A percentile compares a stretch with the other conserved stretches of the same genome.
Evolutionary conservation across 2,329 filamentous ascomycete species (phyloP).

Genomic region (Emmonsia crescens): DNA sequence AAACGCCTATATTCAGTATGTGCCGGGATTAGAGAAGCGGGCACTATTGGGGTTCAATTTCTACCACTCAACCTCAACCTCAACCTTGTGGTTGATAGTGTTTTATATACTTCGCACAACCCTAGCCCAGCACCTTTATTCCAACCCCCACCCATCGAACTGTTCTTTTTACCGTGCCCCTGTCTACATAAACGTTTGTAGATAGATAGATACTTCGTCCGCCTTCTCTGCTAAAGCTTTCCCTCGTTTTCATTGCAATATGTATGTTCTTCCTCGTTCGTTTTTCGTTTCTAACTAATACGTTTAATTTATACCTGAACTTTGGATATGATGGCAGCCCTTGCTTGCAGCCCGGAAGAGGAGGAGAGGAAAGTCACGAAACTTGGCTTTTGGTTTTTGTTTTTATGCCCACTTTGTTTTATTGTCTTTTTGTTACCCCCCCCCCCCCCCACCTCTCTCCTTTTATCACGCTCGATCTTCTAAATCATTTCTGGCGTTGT

Average conservation of each 20-base stretch:
- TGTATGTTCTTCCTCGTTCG: neutral
- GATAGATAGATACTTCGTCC: neutral
- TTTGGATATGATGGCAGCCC: neutral
- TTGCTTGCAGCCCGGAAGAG: neutral
- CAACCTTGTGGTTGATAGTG: neutral
- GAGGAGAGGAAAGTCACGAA: too few relatives aligned
- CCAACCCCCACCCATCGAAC: neutral
- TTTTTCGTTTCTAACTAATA: neutral
- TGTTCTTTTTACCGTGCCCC: too few relatives aligned
- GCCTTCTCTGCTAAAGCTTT: neutral
- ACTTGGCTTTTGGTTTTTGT: too few relatives aligned
- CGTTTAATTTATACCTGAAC: neutral
- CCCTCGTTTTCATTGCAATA: neutral
- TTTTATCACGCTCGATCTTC: conserved; percentile 2
- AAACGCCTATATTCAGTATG: neutral
- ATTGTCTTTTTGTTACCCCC: neutral
- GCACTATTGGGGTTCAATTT: neutral
- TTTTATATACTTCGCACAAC: neutral
- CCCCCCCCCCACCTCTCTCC: neutral
- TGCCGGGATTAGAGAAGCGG: neutral
- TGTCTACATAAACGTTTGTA: neutral
- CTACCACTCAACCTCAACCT: neutral
- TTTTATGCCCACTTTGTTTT: too few relatives aligned
- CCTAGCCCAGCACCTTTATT: neutral
- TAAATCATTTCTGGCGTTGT: neutral